Conservation (phyloP, 768 basidiomycete genomes). For the Xerocomellus intermedius region DNA sequence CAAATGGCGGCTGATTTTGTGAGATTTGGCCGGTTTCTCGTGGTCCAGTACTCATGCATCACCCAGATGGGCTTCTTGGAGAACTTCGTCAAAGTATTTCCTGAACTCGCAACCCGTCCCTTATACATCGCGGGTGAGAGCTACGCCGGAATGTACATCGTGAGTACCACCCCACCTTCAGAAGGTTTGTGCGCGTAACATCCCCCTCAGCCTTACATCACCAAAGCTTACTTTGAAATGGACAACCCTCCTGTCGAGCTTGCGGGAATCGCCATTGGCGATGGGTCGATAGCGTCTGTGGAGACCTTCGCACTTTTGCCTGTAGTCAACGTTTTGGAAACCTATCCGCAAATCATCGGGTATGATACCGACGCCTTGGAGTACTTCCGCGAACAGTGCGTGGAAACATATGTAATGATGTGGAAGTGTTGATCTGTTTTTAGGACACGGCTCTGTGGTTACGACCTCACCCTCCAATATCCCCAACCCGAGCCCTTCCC, state of each 20-base stretch:
- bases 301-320: conserved; percentile 53
- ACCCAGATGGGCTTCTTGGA: conserved; percentile 65
- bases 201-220: conserved; percentile 63
- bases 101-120: conserved; percentile 62
- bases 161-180: conserved; percentile 29
- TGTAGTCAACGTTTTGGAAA: conserved; percentile 61
- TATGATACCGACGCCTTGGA: conserved; percentile 65
- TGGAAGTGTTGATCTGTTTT: not conserved
- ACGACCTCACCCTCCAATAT: conserved; percentile 65
- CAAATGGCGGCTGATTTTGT: conserved; percentile 57
- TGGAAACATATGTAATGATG: conserved; percentile 4
- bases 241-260: conserved; percentile 65
- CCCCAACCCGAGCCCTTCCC: conserved; percentile 59
- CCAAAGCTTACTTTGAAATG: conserved; percentile 66
- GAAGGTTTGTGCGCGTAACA: not conserved
- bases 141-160: conserved; percentile 73
- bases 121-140: conserved; percentile 71
- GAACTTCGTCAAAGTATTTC: conserved; percentile 75
- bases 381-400: conserved; percentile 69
- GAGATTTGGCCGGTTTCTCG: conserved; percentile 19
- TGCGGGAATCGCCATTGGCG: conserved; percentile 67
- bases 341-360: conserved; percentile 73
- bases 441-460: conserved; percentile 62
- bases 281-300: conserved; percentile 56
- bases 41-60: conserved; percentile 1